These are phyloP conservation scores for Nothophaeocryptopus gaeumannii DNA, from an alignment of 2,329 filamentous ascomycete species.

Conservation along the genomic window DNA sequence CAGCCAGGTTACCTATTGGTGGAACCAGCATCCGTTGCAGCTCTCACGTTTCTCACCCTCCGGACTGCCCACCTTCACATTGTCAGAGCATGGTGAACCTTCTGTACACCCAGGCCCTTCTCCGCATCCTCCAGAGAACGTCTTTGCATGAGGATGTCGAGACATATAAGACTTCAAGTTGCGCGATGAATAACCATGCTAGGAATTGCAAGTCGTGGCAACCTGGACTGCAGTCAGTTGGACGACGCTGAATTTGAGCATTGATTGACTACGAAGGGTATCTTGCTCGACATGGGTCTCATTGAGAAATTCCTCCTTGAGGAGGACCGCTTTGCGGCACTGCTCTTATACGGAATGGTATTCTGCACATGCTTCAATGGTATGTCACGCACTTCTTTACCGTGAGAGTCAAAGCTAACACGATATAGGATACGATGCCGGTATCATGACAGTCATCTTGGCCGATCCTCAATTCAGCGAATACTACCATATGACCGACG, in stretches of 20 bases:
- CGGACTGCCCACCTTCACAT: conserved; percentile 1
- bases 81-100: not conserved
- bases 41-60: not conserved
- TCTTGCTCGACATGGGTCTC: conserved; percentile 29
- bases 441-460: conserved; percentile 46
- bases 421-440: conserved; percentile 37
- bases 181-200: too few relatives aligned
- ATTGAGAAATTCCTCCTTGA: conserved; percentile 38
- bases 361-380: conserved; percentile 44
- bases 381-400: not conserved
- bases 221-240: too few relatives aligned
- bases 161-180: too few relatives aligned
- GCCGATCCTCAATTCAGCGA: conserved; percentile 43
- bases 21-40: not conserved
- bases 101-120: too few relatives aligned
- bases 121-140: too few relatives aligned
- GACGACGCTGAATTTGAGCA: too few relatives aligned
- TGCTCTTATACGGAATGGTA: conserved; percentile 41
- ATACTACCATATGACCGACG: conserved; percentile 40
- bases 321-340: conserved; percentile 40
- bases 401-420: not conserved
- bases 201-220: too few relatives aligned
- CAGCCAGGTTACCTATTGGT: not conserved
- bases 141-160: too few relatives aligned
- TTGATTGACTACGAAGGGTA: too few relatives aligned